Conservation (phyloP, 2,329 filamentous ascomycete genomes). For the Biscogniauxia mediterranea region DNA sequence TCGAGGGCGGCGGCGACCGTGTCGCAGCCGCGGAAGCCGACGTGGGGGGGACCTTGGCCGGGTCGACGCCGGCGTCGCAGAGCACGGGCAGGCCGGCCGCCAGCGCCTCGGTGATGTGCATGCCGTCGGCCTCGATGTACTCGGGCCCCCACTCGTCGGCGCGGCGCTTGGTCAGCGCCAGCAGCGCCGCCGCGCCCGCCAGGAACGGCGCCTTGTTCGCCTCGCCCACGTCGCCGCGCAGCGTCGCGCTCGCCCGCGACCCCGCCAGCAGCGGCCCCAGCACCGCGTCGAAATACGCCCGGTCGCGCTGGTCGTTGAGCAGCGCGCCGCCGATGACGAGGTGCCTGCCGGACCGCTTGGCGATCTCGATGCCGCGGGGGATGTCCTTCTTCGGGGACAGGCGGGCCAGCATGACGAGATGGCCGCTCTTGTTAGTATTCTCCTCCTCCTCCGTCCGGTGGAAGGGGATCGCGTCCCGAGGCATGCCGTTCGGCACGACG, state of each 20-base stretch:
- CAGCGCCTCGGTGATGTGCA: slow-evolving; percentile 6
- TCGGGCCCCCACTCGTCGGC: not conserved
- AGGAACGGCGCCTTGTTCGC: slow-evolving; percentile 4
- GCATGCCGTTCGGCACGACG: slow-evolving; percentile 3
- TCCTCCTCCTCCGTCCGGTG: not conserved
- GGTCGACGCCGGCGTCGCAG: slow-evolving; percentile 1
- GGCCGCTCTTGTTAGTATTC: no score
- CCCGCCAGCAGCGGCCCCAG: not conserved
- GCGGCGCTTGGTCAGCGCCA: slow-evolving; percentile 1
- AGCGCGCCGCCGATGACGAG: not conserved
- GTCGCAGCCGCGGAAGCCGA: not conserved
- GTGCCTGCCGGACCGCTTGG: not conserved
- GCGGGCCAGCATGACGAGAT: not conserved
- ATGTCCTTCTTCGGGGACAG: slow-evolving; percentile 3
- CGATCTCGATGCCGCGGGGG: slow-evolving; percentile 1
- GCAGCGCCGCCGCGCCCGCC: not conserved
- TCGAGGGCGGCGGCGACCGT: not conserved
- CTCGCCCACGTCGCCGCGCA: not conserved
- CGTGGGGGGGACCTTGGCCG: not conserved
- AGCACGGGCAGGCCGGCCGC: not conserved
- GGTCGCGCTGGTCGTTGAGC: not conserved
- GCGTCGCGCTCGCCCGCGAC: not conserved
- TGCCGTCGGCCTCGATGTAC: slow-evolving; percentile 2
- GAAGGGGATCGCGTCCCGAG: not conserved
- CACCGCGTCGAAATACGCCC: not conserved